A percentile compares a stretch with the other conserved stretches of the same genome.
Conservation (phyloP, 495 filamentous ascomycete species). For the Tetracladium setigerum region DNA sequence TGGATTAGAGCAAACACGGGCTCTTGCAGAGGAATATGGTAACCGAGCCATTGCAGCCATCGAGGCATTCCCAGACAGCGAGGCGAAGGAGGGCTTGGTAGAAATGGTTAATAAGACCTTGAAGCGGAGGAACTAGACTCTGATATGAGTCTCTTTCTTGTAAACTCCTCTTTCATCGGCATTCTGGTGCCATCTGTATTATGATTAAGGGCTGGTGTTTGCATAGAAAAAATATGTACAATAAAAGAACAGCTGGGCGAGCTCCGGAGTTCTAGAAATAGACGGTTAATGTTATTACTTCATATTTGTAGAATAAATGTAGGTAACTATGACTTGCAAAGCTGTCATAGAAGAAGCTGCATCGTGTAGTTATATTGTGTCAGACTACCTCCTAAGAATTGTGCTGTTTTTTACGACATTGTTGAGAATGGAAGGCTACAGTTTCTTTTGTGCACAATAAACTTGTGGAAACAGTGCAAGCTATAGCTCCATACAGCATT, state of each 20-base stretch:
- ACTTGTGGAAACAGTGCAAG: no score
- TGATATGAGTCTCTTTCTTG: background rate
- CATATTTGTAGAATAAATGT: no score
- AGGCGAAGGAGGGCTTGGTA: conserved; percentile 82
- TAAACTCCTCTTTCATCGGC: conserved; percentile 15
- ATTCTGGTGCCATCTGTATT: conserved; percentile 13
- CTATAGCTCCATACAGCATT: no score
- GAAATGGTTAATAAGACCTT: conserved; percentile 92
- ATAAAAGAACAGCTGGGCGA: conserved; percentile 2
- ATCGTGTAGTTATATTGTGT: no score
- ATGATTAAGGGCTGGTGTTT: conserved; percentile 1
- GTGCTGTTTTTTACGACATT: no score
- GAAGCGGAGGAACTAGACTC: conserved; percentile 69
- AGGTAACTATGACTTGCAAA: no score
- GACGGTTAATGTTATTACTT: conserved; percentile 1
- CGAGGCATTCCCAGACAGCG: conserved; percentile 74
- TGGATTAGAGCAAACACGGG: conserved; percentile 84
- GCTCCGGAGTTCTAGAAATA: conserved; percentile 9
- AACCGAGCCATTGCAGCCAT: conserved; percentile 83
- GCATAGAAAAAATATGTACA: conserved; percentile 6
- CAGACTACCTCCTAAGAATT: no score
- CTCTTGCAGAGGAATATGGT: conserved; percentile 81
- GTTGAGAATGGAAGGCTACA: no score
- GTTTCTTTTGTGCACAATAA: no score
- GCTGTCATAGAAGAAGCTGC: no score